Percentiles rank a stretch among this genome's conserved stretches.
Conservation (phyloP, 1,139 yeast species). For the Spathaspora sp. region DNA sequence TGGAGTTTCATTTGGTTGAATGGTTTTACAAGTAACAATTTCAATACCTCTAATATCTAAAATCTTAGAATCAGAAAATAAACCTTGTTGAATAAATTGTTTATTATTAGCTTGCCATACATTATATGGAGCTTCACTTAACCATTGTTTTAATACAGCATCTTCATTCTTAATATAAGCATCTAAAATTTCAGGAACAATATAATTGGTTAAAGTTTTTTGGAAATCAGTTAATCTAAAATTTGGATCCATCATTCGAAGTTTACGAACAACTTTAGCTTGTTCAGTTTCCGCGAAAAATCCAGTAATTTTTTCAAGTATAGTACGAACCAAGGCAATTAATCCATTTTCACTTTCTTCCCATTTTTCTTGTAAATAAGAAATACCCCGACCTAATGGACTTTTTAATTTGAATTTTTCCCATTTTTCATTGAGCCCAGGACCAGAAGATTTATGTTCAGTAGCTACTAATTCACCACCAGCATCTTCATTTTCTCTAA, state of each 20-base stretch:
- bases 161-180: conserved; percentile 95
- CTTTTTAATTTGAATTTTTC: conserved; percentile 68
- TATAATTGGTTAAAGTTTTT: conserved; percentile 83
- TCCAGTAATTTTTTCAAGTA: conserved; percentile 79
- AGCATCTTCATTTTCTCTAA: conserved; percentile 80
- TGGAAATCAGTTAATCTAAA: conserved; percentile 81
- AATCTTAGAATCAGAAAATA: conserved; percentile 88
- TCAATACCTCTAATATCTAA: conserved; percentile 96
- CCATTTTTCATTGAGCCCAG: conserved; percentile 69
- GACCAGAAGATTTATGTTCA: conserved; percentile 71
- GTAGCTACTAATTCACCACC: conserved; percentile 84
- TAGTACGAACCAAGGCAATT: conserved; percentile 75
- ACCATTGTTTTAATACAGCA: conserved; percentile 80
- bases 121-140: conserved; percentile 94
- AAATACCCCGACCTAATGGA: conserved; percentile 64
- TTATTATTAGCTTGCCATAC: conserved; percentile 94
- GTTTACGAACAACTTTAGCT: conserved; percentile 83
- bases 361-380: conserved; percentile 69
- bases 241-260: conserved; percentile 86
- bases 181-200: conserved; percentile 92
- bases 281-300: conserved; percentile 95
- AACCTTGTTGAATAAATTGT: conserved; percentile 87
- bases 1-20: conserved; percentile 92
- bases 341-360: conserved; percentile 96
- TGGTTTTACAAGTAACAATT: conserved; percentile 80